phyloP scores from a whole-genome alignment of 2,329 filamentous ascomycete genomes.

The Curvularia eragrostidis region DNA sequence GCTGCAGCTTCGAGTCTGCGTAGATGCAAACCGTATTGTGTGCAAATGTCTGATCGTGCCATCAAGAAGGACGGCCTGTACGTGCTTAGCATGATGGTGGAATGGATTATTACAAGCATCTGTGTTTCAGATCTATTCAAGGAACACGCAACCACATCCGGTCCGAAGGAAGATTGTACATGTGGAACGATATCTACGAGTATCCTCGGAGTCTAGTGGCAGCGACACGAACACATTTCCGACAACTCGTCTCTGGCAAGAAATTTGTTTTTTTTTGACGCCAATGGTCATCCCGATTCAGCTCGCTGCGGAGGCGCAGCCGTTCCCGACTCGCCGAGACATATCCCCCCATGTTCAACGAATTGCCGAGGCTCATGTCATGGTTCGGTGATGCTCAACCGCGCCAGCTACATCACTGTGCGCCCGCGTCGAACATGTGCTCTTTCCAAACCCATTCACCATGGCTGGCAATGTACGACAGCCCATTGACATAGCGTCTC shows the following conservation, averaged over 20 bases:
- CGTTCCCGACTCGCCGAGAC: constrained; percentile 16
- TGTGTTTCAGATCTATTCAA: background rate
- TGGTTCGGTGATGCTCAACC: constrained; percentile 20
- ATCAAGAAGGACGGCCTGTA: background rate
- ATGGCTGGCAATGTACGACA: constrained; percentile 92
- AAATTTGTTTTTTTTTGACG: background rate
- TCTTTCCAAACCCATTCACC: constrained; percentile 26
- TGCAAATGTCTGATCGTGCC: background rate
- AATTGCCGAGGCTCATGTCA: constrained; percentile 20
- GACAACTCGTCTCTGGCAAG: background rate
- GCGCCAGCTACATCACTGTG: constrained; percentile 22
- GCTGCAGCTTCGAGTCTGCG: too few species aligned
- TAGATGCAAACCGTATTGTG: background rate
- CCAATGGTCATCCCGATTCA: constrained; percentile 3
- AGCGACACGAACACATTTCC: background rate
- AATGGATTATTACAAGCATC: background rate
- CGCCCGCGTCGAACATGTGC: constrained; percentile 23
- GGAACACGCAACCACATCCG: background rate
- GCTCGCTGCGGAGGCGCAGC: constrained; percentile 11
- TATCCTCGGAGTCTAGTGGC: background rate
- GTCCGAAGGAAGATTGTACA: background rate
- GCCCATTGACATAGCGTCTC: constrained; percentile 79
- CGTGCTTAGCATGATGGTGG: background rate
- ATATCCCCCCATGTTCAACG: constrained; percentile 19
- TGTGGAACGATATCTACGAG: background rate